Evolutionary conservation across 176 grass and related monocot species (phyloP).

Genomic region (Hordeum marinum): DNA sequence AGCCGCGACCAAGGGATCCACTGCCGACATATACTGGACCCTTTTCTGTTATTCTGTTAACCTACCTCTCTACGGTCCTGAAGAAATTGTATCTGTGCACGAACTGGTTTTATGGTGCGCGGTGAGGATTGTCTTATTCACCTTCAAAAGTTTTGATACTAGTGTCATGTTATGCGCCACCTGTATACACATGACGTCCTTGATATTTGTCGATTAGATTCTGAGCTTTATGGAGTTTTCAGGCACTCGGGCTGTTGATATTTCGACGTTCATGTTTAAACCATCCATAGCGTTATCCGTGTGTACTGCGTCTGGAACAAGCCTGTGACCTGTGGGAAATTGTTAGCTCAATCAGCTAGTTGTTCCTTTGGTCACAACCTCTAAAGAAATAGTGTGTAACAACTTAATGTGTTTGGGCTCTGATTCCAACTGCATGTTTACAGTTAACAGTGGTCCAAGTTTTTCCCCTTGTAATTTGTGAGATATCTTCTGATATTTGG

Average conservation of each 20-base stretch:
- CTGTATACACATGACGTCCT: background rate
- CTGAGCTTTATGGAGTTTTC: background rate
- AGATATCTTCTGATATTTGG: background rate
- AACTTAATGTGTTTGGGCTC: background rate
- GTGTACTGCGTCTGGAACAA: background rate
- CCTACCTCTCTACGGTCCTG: background rate
- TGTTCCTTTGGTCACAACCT: background rate
- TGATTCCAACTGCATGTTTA: background rate
- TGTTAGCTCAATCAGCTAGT: background rate
- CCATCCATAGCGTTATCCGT: background rate
- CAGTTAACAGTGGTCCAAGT: background rate
- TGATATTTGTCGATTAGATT: background rate
- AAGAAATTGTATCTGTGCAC: background rate
- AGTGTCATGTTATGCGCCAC: background rate
- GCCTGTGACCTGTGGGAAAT: background rate
- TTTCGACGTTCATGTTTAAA: background rate
- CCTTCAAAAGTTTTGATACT: slow-evolving; percentile 41
- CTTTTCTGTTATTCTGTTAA: slow-evolving; percentile 12
- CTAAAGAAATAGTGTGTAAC: too few relatives aligned
- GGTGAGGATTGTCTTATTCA: slow-evolving; percentile 39
- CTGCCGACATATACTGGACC: background rate
- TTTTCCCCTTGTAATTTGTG: background rate
- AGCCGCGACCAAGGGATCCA: slow-evolving; percentile 35
- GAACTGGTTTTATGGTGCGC: slow-evolving; percentile 32
- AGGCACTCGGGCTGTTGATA: background rate